Base-by-base conservation (phyloP, 1,284 basidiomycete genomes). In the Trichosporon sp. region DNA sequence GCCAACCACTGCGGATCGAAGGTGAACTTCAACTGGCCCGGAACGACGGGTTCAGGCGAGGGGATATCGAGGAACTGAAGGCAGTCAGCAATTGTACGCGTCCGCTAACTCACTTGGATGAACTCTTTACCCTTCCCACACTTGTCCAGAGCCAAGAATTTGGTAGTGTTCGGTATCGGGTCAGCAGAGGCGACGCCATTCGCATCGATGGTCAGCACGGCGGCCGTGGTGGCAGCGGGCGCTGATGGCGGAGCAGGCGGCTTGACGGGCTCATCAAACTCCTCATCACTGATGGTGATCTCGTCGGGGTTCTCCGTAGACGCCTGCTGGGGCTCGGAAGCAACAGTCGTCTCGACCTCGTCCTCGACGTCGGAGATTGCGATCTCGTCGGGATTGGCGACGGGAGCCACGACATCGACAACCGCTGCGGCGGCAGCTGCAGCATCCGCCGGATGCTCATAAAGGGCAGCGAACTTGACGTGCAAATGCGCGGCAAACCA, bases 401-500 rank as follows among this genome's bases (percentile, higher is more conserved):
- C 72, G 1, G 72, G 64, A 6, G 51, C 16, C 0, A 11, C 21
- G 10, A 35, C 66, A 3, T 40, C 46, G n/a, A 59, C 63, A 2
- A 5, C 4, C 16, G 40, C 2, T 26, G 26, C 26, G 37, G 16
- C 31, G 12, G 26, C 26, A 14, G 12, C 67, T 6, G 56, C 78
- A 67, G 19, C 71, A 72, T 66, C 75, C 43, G 68, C 38, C 43
- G 67, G 59, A 76, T 94, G 92, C 4, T 87, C 79, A 70, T 78
- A 84, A 4, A 94, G 87, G 0, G 86, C 86, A 1, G 93, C 93
- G 91, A 87, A 88, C 66, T 91, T 91, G 73, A 92, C 91, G 80
- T 99, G 97, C 66, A 99, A 79, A 85, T 99, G 97, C 0, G 96
- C 97, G 1, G 93, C 86, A 81, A 98, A 98, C 97, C 97, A 99